Evolutionary conservation across 2,329 filamentous ascomycete genomes (phyloP).

Genomic region (Pseudogymnoascus sp.): DNA sequence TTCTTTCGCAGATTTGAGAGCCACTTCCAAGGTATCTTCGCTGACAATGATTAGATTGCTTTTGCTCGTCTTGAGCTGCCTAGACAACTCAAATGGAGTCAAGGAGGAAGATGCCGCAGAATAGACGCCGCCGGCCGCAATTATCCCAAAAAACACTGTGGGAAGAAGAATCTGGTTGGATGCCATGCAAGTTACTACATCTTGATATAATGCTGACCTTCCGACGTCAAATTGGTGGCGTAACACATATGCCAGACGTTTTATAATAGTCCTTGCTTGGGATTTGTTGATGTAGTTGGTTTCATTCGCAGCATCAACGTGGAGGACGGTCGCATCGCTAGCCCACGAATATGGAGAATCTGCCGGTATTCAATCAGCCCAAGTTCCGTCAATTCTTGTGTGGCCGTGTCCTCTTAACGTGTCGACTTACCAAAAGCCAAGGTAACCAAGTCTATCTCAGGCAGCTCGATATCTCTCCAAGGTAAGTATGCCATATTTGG

Average conservation of each 20-base stretch:
- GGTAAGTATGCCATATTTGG: background rate
- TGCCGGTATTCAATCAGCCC: background rate
- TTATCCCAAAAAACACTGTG: slow-evolving; percentile 56
- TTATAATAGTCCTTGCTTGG: background rate
- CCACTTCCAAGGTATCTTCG: slow-evolving; percentile 50
- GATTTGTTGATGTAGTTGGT: background rate
- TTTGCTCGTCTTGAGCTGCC: slow-evolving; percentile 65
- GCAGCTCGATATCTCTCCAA: background rate
- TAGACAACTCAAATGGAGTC: slow-evolving; percentile 61
- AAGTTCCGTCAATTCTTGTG: background rate
- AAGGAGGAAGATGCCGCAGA: slow-evolving; percentile 66
- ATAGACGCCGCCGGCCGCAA: slow-evolving; percentile 73
- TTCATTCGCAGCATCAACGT: background rate
- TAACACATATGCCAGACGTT: background rate
- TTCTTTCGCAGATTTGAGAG: slow-evolving; percentile 54
- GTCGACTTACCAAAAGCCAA: background rate
- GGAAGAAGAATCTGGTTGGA: background rate
- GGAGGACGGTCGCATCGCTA: background rate
- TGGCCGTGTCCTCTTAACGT: background rate
- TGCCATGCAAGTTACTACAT: background rate
- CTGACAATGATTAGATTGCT: slow-evolving; percentile 59
- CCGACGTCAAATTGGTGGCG: background rate
- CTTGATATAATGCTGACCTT: background rate
- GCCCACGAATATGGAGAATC: background rate
- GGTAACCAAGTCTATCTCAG: background rate